Evolutionary conservation across 129 eudicot genomes (phyloP).

Genomic region (Flaveria sonorensis): DNA sequence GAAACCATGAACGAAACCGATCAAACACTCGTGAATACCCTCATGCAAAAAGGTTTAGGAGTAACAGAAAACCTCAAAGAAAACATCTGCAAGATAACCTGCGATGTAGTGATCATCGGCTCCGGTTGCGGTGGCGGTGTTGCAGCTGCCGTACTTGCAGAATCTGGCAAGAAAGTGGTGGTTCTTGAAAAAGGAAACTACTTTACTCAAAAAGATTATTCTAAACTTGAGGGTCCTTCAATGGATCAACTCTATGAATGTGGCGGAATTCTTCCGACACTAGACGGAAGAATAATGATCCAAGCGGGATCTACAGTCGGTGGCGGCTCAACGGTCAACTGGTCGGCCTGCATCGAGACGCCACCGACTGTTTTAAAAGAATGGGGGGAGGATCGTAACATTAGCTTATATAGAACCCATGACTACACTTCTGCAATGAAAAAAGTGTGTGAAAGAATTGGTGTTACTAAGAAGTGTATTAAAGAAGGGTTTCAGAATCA

Average conservation of each 20-base stretch:
- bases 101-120: constrained; percentile 86
- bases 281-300: constrained; percentile 65
- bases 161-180: constrained; percentile 74
- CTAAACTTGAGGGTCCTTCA: constrained; percentile 78
- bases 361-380: constrained; percentile 58
- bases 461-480: constrained; percentile 62
- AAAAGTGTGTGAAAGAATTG: constrained; percentile 61
- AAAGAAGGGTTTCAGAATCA: constrained; percentile 88
- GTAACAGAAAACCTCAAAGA: constrained; percentile 47
- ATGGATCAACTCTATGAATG: constrained; percentile 60
- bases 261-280: constrained; percentile 67
- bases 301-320: constrained; percentile 88
- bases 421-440: constrained; percentile 58
- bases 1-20: constrained; percentile 64
- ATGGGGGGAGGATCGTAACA: constrained; percentile 61
- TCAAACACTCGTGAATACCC: constrained; percentile 44
- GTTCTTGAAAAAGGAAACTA: constrained; percentile 91
- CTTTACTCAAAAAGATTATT: constrained; percentile 57
- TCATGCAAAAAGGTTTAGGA: constrained; percentile 53
- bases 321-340: constrained; percentile 89
- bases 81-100: constrained; percentile 50
- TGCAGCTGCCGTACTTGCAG: constrained; percentile 77
- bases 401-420: constrained; percentile 47
- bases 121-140: constrained; percentile 96
- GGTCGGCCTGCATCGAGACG: constrained; percentile 80